These are phyloP conservation scores for Phytophthora ohioensis DNA, from an alignment of 352 stramenopile genomes.

Conservation along the genomic window DNA sequence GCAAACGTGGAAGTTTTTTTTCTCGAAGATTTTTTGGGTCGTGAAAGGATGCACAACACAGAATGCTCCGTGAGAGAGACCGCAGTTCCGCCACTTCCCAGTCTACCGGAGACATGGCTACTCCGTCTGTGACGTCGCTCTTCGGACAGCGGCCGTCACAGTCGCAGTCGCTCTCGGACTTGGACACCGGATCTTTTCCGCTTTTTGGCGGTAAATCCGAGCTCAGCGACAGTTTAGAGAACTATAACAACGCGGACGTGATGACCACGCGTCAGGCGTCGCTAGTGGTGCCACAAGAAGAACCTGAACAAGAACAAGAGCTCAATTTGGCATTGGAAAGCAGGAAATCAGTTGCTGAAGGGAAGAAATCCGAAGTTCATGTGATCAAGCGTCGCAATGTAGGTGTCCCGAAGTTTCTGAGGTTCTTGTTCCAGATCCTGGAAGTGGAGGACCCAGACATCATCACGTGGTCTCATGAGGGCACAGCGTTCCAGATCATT, in stretches of 20 bases:
- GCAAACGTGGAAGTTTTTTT: constrained; percentile 41
- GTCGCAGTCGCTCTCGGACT: background rate
- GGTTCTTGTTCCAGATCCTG: constrained; percentile 79
- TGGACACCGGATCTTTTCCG: constrained; percentile 12
- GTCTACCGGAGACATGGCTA: constrained; percentile 1
- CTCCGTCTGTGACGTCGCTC: background rate
- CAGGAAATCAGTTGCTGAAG: background rate
- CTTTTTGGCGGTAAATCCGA: constrained; percentile 26
- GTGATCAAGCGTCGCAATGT: constrained; percentile 68
- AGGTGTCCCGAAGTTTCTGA: constrained; percentile 73
- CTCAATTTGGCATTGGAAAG: background rate
- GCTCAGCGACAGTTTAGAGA: constrained; percentile 6
- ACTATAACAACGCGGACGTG: background rate
- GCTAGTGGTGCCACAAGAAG: constrained; percentile 23
- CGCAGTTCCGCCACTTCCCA: background rate
- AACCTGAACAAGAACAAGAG: constrained; percentile 39
- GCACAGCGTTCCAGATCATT: constrained; percentile 79
- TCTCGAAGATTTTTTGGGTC: constrained; percentile 39
- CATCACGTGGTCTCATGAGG: constrained; percentile 73
- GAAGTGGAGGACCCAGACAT: constrained; percentile 63
- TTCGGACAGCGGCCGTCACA: constrained; percentile 3
- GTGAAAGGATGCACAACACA: constrained; percentile 55
- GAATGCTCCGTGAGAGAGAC: constrained; percentile 41
- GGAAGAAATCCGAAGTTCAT: constrained; percentile 27
- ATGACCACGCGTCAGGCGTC: constrained; percentile 36